phyloP scores from a whole-genome alignment of 495 filamentous ascomycete species.

The Penicillium dipodomyicola region DNA sequence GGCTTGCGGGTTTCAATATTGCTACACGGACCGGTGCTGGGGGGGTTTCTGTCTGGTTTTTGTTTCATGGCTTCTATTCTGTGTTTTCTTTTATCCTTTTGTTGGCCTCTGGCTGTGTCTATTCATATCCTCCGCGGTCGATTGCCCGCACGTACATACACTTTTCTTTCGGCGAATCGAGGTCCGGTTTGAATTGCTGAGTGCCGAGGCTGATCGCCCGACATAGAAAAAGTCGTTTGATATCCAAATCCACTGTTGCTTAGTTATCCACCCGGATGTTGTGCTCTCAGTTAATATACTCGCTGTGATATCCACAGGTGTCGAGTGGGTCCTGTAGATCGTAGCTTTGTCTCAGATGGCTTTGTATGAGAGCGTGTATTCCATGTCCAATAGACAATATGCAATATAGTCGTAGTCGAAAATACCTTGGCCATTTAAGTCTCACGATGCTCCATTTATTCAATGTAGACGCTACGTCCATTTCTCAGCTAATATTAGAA shows the following conservation, averaged over 20 bases:
- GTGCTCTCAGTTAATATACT: neutral
- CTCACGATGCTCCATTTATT: too few species aligned
- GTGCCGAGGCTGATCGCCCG: neutral
- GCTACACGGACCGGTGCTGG: slow-evolving; percentile 34
- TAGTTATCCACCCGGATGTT: neutral
- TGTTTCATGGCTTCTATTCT: slow-evolving; percentile 6
- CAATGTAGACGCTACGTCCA: too few species aligned
- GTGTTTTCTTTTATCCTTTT: neutral
- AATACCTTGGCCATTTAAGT: neutral
- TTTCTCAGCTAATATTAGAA: neutral
- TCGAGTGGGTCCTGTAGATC: neutral
- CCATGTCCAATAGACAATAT: neutral
- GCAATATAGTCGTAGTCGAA: neutral
- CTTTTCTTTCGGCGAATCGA: slow-evolving; percentile 10
- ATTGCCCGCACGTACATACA: slow-evolving; percentile 25
- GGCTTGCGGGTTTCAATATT: slow-evolving; percentile 26
- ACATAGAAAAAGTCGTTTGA: slow-evolving; percentile 8
- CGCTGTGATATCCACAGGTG: neutral
- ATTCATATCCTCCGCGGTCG: slow-evolving; percentile 21
- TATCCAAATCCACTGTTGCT: slow-evolving; percentile 4
- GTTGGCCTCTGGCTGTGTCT: slow-evolving; percentile 11
- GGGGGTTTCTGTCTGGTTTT: slow-evolving; percentile 18
- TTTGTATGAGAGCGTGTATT: neutral
- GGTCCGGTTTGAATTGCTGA: slow-evolving; percentile 1
- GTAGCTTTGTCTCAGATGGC: neutral